Evolutionary conservation across 306 rosid species (phyloP).

Genomic region (Fragaria iinumae): DNA sequence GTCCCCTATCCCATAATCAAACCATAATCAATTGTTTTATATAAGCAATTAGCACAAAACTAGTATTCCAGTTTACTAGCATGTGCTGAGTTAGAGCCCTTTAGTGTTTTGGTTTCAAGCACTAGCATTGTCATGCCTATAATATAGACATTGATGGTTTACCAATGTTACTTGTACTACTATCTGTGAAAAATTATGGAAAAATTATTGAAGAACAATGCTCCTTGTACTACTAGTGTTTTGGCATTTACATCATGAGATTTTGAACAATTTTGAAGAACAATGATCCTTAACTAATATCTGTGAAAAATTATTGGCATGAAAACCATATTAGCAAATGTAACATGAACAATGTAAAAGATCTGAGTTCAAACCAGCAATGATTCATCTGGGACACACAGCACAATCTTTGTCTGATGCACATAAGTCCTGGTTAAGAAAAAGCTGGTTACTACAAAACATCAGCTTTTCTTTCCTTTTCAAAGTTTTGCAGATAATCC

Average conservation of each 20-base stretch:
- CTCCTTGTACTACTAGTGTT: not conserved
- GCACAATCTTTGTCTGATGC: not conserved
- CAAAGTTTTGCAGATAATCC: not conserved
- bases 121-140: not conserved
- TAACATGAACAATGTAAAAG: not conserved
- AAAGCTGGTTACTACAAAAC: no score
- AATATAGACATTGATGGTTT: not conserved
- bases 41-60: not conserved
- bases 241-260: not conserved
- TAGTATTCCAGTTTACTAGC: not conserved
- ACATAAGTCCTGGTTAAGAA: not conserved
- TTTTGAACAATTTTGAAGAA: not conserved
- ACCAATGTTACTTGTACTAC: not conserved
- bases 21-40: not conserved
- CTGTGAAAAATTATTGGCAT: not conserved
- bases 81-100: conserved; percentile 4
- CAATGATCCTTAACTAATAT: not conserved
- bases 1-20: conserved; percentile 13
- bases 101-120: not conserved
- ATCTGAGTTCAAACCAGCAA: not conserved
- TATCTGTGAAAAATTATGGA: not conserved
- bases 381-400: not conserved
- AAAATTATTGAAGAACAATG: not conserved
- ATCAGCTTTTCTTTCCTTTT: conserved; percentile 1
- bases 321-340: not conserved